Evolutionary conservation across 805 yeast species (phyloP), one percentile per base, ranked within the genome.

Genomic region (Candida piceae): DNA sequence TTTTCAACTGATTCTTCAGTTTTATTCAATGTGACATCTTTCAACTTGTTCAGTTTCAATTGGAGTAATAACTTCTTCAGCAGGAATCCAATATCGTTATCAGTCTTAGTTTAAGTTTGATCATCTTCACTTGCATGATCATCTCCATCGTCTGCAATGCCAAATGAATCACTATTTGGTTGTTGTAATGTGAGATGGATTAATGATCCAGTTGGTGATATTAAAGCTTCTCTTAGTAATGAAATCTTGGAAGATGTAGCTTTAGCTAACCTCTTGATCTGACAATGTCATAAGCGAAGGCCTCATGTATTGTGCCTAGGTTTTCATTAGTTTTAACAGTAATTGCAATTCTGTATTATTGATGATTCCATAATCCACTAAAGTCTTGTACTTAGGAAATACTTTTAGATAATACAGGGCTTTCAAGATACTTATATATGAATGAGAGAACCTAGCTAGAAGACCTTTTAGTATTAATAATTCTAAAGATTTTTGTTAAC

Each of bases 321-420:
- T 84, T 85, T 51, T 80, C 87, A 31, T 60, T 64, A 13, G 73
- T 76, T n/a, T n/a, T n/a, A n/a, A n/a, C n/a, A n/a, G n/a, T n/a
- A n/a, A n/a, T n/a, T n/a, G n/a, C n/a, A n/a, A n/a, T n/a, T n/a
- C n/a, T n/a, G n/a, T n/a, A n/a, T n/a, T n/a, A n/a, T n/a, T n/a
- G n/a, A n/a, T n/a, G n/a, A n/a, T n/a, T n/a, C n/a, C n/a, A n/a
- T n/a, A n/a, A n/a, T n/a, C n/a, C n/a, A n/a, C n/a, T n/a, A n/a
- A n/a, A n/a, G n/a, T n/a, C n/a, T n/a, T n/a, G n/a, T n/a, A n/a
- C n/a, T n/a, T n/a, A n/a, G n/a, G n/a, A n/a, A n/a, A n/a, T n/a
- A n/a, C n/a, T n/a, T n/a, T n/a, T n/a, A n/a, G n/a, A n/a, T n/a
- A n/a, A n/a, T n/a, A n/a, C n/a, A n/a, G n/a, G n/a, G n/a, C n/a